phyloP scores from a whole-genome alignment of 2,329 filamentous ascomycete genomes.

The Calcarisporium arbuscula region DNA sequence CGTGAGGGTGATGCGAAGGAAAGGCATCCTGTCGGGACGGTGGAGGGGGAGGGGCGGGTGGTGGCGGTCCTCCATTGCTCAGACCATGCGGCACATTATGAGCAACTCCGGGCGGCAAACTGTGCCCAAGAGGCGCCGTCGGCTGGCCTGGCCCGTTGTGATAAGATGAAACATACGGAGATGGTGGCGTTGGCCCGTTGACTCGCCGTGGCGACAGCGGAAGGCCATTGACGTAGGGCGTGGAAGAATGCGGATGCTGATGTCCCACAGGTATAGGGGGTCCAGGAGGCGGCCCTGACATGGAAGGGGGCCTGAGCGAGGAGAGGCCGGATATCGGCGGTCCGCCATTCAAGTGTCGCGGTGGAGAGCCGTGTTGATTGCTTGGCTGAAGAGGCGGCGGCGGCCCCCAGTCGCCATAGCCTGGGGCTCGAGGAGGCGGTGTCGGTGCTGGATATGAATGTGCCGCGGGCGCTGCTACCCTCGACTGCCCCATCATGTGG shows the following conservation, averaged over 20 bases:
- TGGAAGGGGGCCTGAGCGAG: constrained; percentile 43
- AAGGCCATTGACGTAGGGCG: constrained; percentile 35
- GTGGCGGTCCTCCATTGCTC: constrained; percentile 26
- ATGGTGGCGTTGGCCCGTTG: constrained; percentile 34
- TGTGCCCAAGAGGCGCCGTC: constrained; percentile 13
- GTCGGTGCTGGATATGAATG: constrained; percentile 21
- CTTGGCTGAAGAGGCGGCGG: constrained; percentile 39
- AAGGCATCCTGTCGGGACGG: constrained; percentile 24
- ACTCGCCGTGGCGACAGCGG: constrained; percentile 43
- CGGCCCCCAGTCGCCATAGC: constrained; percentile 42
- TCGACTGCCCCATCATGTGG: too few species aligned
- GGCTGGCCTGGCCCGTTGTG: constrained; percentile 20
- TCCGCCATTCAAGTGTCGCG: constrained; percentile 45
- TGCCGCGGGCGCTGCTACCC: constrained; percentile 16
- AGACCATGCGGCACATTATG: constrained; percentile 23
- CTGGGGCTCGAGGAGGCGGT: constrained; percentile 15
- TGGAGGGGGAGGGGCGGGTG: constrained; percentile 5
- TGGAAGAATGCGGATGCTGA: constrained; percentile 27
- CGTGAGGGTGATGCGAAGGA: too few species aligned
- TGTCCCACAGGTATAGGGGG: constrained; percentile 33
- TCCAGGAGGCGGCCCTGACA: constrained; percentile 33
- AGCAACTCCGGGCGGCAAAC: constrained; percentile 3
- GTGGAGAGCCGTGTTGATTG: constrained; percentile 41
- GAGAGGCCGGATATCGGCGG: constrained; percentile 31
- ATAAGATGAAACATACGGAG: constrained; percentile 34